A percentile compares a stretch with the other conserved stretches of the same genome.
These are phyloP conservation scores for Benincasa hispida DNA, from an alignment of 306 rosid species.

Conservation along the genomic window DNA sequence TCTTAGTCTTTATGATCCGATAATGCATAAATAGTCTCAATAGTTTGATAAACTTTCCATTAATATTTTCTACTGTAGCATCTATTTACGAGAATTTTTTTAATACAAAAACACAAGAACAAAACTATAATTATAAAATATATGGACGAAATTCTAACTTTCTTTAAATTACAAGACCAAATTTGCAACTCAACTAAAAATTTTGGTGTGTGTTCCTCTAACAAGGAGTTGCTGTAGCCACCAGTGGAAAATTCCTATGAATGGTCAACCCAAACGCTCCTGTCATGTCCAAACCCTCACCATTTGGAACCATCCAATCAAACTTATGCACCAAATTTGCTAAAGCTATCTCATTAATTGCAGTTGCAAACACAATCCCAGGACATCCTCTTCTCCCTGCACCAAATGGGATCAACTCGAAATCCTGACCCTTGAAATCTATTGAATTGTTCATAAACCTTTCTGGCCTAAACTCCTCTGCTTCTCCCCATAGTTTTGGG, in stretches of 20 bases:
- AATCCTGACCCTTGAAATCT: constrained; percentile 23
- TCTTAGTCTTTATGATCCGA: no score
- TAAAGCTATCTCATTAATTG: constrained; percentile 12
- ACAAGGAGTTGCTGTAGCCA: neutral
- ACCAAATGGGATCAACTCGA: constrained; percentile 29
- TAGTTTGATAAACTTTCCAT: no score
- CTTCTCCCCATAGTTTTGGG: constrained; percentile 16
- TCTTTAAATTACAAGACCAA: no score
- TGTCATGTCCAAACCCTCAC: constrained; percentile 27
- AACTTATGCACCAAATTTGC: constrained; percentile 16
- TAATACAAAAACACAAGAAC: no score
- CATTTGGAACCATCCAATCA: constrained; percentile 17
- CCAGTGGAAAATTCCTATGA: neutral
- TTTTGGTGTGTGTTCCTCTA: neutral
- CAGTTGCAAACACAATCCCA: constrained; percentile 16
- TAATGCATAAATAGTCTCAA: no score
- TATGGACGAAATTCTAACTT: no score
- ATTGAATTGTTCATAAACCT: constrained; percentile 11
- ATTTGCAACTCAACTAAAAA: no score
- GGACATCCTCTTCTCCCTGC: constrained; percentile 34
- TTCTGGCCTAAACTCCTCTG: constrained; percentile 27
- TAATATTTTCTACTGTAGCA: no score
- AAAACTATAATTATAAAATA: no score
- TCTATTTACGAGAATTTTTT: no score
- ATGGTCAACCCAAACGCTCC: constrained; percentile 7